Conservation (phyloP, 768 basidiomycete genomes). For the Boletus insuetus region DNA sequence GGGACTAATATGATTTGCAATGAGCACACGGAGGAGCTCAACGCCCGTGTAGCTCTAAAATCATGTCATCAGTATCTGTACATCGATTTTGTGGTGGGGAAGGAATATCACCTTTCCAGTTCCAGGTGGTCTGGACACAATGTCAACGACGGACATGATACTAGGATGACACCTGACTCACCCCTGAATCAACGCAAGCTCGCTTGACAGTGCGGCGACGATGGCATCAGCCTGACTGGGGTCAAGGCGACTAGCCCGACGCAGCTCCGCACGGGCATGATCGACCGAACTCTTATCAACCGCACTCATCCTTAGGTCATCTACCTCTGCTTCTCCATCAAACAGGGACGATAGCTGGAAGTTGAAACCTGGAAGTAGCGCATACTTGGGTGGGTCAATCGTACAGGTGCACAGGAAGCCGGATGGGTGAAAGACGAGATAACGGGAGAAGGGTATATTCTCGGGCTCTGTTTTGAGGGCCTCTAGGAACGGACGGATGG, state of each 20-base stretch:
- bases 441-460: constrained; percentile 50
- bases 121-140: constrained; percentile 58
- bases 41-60: constrained; percentile 62
- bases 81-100: not conserved
- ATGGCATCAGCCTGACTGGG: constrained; percentile 70
- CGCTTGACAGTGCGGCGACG: constrained; percentile 55
- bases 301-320: constrained; percentile 40
- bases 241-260: constrained; percentile 54
- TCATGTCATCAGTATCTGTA: not conserved
- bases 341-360: constrained; percentile 60
- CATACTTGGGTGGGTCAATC: constrained; percentile 54
- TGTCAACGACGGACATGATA: not conserved
- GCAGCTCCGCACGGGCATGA: constrained; percentile 46
- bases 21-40: constrained; percentile 66
- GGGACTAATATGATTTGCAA: constrained; percentile 49
- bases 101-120: constrained; percentile 60
- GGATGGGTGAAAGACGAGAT: constrained; percentile 46
- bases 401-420: constrained; percentile 32
- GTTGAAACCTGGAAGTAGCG: constrained; percentile 50
- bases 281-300: constrained; percentile 43
- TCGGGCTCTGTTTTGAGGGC: constrained; percentile 57
- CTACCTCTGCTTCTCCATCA: constrained; percentile 35
- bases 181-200: constrained; percentile 74
- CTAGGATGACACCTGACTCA: constrained; percentile 24
- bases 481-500: constrained; percentile 66